Base-by-base conservation (phyloP, 352 stramenopile genomes). In the Globisporangium perplexum region DNA sequence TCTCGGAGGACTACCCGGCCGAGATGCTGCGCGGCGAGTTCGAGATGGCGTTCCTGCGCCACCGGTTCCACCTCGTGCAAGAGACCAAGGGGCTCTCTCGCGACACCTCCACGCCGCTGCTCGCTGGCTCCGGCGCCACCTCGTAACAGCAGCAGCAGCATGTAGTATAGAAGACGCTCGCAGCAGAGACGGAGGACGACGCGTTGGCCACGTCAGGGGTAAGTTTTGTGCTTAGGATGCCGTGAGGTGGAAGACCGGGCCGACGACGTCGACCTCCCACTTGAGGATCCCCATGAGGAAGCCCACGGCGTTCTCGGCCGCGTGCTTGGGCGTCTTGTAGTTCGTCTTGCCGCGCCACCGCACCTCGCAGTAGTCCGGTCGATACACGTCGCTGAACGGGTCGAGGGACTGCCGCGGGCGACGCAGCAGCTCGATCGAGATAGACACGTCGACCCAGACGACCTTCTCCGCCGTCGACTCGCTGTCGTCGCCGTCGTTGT, bases 61-160 rank as follows among this genome's bases (percentile, higher is more conserved):
- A 93, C 54, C 78, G 81, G 4, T 90, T 92, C 60, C 81, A 92
- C 51, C 66, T 88, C 47, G 74, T 90, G 47, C 77, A 90, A 58
- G 80, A 90, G 55, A 66, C 71, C 17, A 65, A 71, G 11, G 77
- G 80, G 3, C 70, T 89, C 43, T 89, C 78, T 14, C 60, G 78
- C 5, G 70, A 87, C 57, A 70, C 77, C 17, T 64, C 75, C 18
- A 75, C 66, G n/a, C 72, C 73, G 12, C 43, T 66, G 28, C 30
- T 61, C 23, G 44, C 4, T 6, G 23, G 8, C 31, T 36, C 31
- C 31, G 8, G 31, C 31, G 11, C 31, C 11, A 36, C 7, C 7
- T 10, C 31, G 31, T 36, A 36, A 11, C 3, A 31, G 8, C 4
- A 31, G 28, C 28, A 31, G 28, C 28, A 31, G 28, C 28, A 31